Percentiles rank a stretch among this genome's conserved stretches.
These are phyloP conservation scores for Penicillium concentricum DNA, from an alignment of 2,329 filamentous ascomycete genomes.

Conservation along the genomic window DNA sequence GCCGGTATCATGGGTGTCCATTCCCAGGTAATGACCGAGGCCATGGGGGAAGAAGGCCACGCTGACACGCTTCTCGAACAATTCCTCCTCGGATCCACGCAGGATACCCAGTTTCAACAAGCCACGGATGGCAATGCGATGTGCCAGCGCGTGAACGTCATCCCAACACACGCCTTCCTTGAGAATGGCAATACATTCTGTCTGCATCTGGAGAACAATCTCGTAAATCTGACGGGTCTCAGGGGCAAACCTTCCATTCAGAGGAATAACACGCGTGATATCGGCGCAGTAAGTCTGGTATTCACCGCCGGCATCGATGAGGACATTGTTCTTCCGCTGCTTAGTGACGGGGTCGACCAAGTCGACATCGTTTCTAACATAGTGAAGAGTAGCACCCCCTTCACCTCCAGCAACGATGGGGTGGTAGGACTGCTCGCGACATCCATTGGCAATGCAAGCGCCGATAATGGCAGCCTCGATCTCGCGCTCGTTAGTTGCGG, in stretches of 20 bases:
- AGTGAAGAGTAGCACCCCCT: slow-evolving; percentile 87
- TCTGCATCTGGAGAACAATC: slow-evolving; percentile 79
- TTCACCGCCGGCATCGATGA: slow-evolving; percentile 86
- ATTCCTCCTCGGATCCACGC: slow-evolving; percentile 64
- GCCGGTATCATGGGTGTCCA: slow-evolving; percentile 88
- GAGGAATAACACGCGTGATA: slow-evolving; percentile 82
- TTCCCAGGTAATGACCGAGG: slow-evolving; percentile 83
- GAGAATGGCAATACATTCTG: slow-evolving; percentile 66
- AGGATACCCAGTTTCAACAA: slow-evolving; percentile 70
- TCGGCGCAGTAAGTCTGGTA: slow-evolving; percentile 84
- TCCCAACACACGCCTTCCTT: slow-evolving; percentile 69
- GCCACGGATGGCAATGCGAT: slow-evolving; percentile 68
- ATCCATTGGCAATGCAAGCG: slow-evolving; percentile 69
- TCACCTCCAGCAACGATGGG: slow-evolving; percentile 81
- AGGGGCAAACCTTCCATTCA: slow-evolving; percentile 66
- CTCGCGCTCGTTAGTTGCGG: slow-evolving; percentile 73
- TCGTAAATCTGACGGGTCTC: slow-evolving; percentile 73
- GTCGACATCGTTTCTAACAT: slow-evolving; percentile 73
- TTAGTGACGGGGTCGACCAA: slow-evolving; percentile 54
- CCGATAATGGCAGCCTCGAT: slow-evolving; percentile 76
- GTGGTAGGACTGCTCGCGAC: slow-evolving; percentile 77
- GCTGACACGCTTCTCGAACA: slow-evolving; percentile 75
- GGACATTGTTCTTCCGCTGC: slow-evolving; percentile 63
- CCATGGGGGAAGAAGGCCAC: slow-evolving; percentile 91
- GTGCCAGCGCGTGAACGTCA: slow-evolving; percentile 70